These are phyloP conservation scores for Meyerozyma sp. DNA, from an alignment of 1,139 yeast genomes.

Conservation along the genomic window DNA sequence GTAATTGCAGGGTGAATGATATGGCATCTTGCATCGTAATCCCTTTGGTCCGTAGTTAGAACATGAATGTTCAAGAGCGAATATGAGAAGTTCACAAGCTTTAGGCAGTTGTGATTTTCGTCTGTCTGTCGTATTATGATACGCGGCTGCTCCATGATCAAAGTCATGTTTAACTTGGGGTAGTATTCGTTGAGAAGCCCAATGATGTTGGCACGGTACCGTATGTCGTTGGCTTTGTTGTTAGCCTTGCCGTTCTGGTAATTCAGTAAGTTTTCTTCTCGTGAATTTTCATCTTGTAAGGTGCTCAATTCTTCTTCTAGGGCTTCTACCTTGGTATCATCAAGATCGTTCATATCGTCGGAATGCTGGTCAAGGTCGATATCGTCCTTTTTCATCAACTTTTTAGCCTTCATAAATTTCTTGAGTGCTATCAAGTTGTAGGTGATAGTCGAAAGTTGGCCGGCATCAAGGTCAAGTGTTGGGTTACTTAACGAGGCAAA, in stretches of 20 bases:
- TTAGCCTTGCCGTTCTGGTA: no score
- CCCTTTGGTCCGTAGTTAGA: conserved; percentile 28
- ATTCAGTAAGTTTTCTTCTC: no score
- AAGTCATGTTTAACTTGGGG: conserved; percentile 36
- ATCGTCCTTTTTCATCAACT: conserved; percentile 10
- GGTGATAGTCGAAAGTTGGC: conserved; percentile 34
- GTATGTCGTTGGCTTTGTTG: neutral
- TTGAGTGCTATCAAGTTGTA: conserved; percentile 29
- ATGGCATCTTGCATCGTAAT: conserved; percentile 33
- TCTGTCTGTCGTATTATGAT: conserved; percentile 28
- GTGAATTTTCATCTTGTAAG: neutral
- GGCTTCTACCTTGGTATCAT: conserved; percentile 1
- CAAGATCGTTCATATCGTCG: conserved; percentile 1
- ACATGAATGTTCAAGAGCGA: conserved; percentile 35
- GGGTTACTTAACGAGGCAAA: conserved; percentile 45
- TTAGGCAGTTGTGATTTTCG: conserved; percentile 14
- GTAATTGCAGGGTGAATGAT: conserved; percentile 28
- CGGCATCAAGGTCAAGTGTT: conserved; percentile 44
- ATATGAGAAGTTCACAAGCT: conserved; percentile 31
- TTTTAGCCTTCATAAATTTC: conserved; percentile 26
- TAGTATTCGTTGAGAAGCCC: conserved; percentile 36
- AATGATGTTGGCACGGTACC: conserved; percentile 5
- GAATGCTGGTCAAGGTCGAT: conserved; percentile 2
- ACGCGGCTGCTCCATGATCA: conserved; percentile 42
- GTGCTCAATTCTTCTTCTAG: neutral